These are phyloP conservation scores for Hortaea werneckii DNA, from an alignment of 2,329 filamentous ascomycete species.

Conservation along the genomic window DNA sequence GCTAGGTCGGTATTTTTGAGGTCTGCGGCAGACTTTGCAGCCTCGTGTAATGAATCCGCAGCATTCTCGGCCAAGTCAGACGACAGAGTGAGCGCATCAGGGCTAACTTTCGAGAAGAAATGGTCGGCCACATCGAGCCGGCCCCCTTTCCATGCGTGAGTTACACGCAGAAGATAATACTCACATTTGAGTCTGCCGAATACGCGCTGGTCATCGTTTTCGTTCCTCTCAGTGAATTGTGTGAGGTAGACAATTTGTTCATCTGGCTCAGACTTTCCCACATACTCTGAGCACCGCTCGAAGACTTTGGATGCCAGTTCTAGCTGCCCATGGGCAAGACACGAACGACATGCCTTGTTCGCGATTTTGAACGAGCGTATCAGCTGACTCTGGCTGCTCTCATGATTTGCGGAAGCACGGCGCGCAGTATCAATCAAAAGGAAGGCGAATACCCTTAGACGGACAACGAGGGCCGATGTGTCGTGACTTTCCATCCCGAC, in stretches of 20 bases:
- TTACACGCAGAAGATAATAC: conserved; percentile 56
- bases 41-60: conserved; percentile 59
- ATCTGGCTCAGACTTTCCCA: conserved; percentile 17
- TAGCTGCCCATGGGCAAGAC: conserved; percentile 49
- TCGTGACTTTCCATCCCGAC: background rate
- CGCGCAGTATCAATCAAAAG: conserved; percentile 54
- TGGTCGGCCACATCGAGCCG: conserved; percentile 68
- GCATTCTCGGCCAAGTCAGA: conserved; percentile 48
- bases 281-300: conserved; percentile 51
- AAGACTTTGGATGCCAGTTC: conserved; percentile 52
- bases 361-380: conserved; percentile 56
- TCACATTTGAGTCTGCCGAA: conserved; percentile 43
- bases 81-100: conserved; percentile 34
- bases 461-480: background rate
- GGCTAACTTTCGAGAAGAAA: conserved; percentile 55
- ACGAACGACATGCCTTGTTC: conserved; percentile 54
- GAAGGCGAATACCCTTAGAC: conserved; percentile 51
- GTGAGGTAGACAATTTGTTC: conserved; percentile 12
- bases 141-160: conserved; percentile 65
- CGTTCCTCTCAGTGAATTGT: conserved; percentile 5
- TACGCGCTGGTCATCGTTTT: conserved; percentile 20
- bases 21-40: conserved; percentile 52
- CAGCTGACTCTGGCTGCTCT: conserved; percentile 19
- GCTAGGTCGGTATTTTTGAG: conserved; percentile 47
- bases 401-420: conserved; percentile 17